A percentile compares a stretch with the other conserved stretches of the same genome.
Conservation (phyloP, 2,329 filamentous ascomycete genomes). For the Clonostachys sp. region DNA sequence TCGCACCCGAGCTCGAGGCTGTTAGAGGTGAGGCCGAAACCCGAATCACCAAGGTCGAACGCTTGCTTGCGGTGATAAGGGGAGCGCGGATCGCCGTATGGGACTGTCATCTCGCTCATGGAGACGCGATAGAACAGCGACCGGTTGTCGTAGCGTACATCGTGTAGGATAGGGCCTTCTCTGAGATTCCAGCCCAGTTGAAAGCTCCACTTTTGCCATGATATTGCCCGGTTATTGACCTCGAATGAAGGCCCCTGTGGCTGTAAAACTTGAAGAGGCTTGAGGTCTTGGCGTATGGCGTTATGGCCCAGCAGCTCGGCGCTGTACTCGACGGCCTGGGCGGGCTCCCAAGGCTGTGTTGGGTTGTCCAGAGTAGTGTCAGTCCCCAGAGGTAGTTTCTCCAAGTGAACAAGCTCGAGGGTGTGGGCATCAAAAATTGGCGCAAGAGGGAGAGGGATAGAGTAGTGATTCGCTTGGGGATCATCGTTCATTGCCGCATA, state of each 20-base stretch:
- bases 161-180: constrained; percentile 66
- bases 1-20: constrained; percentile 66
- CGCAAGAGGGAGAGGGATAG: constrained; percentile 6
- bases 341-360: neutral
- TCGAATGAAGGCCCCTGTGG: constrained; percentile 28
- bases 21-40: constrained; percentile 62
- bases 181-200: constrained; percentile 65
- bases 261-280: constrained; percentile 47
- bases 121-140: constrained; percentile 61
- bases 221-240: constrained; percentile 36
- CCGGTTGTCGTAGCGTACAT: constrained; percentile 61
- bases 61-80: constrained; percentile 67
- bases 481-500: constrained; percentile 6
- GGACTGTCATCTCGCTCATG: constrained; percentile 57
- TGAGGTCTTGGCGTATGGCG: constrained; percentile 40
- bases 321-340: constrained; percentile 4
- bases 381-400: neutral
- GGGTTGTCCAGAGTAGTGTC: neutral
- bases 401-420: constrained; percentile 3
- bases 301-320: neutral
- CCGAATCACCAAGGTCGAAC: constrained; percentile 68
- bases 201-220: constrained; percentile 66
- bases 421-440: constrained; percentile 9
- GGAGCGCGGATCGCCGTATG: constrained; percentile 58
- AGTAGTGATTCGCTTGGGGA: constrained; percentile 9